Percentiles rank a stretch among this genome's conserved stretches.
phyloP scores from a whole-genome alignment of 345 rosid genomes.

The Acer yangbiense region DNA sequence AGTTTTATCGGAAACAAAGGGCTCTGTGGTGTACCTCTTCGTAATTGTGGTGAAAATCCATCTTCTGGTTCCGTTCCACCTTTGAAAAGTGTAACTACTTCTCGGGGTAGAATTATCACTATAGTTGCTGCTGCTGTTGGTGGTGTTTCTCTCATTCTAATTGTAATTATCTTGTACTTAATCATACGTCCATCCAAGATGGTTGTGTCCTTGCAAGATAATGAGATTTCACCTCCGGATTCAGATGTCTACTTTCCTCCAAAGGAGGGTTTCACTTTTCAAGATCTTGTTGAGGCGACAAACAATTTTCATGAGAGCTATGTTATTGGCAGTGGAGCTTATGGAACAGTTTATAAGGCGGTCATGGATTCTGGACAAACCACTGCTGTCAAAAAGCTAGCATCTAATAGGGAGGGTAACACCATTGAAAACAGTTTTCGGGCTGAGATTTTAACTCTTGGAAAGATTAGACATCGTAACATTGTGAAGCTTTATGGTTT shows the following conservation, averaged over 20 bases:
- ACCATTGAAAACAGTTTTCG: constrained; percentile 81
- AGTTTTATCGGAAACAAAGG: constrained; percentile 75
- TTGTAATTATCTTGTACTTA: constrained; percentile 58
- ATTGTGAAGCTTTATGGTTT: constrained; percentile 92
- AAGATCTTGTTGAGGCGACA: constrained; percentile 81
- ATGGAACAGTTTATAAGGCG: constrained; percentile 93
- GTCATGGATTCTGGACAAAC: constrained; percentile 66
- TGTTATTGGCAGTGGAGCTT: constrained; percentile 87
- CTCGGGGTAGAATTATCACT: constrained; percentile 59
- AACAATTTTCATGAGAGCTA: constrained; percentile 76
- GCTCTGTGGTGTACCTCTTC: constrained; percentile 76
- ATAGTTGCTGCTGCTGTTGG: constrained; percentile 63
- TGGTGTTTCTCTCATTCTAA: constrained; percentile 74
- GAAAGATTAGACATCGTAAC: constrained; percentile 92
- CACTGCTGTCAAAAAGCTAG: constrained; percentile 79
- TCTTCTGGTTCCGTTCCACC: constrained; percentile 39
- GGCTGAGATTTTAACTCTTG: constrained; percentile 86
- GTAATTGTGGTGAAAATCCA: constrained; percentile 45
- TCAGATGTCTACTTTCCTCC: constrained; percentile 79
- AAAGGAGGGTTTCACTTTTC: constrained; percentile 81
- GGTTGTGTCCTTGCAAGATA: constrained; percentile 52
- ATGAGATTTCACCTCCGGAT: constrained; percentile 42
- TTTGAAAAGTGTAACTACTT: constrained; percentile 21
- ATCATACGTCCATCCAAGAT: constrained; percentile 51
- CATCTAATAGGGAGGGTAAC: constrained; percentile 83